A percentile compares a stretch with the other conserved stretches of the same genome.
phyloP scores from a whole-genome alignment of 192 early-diverging fungal species.

The Umbelopsis isabellina region DNA sequence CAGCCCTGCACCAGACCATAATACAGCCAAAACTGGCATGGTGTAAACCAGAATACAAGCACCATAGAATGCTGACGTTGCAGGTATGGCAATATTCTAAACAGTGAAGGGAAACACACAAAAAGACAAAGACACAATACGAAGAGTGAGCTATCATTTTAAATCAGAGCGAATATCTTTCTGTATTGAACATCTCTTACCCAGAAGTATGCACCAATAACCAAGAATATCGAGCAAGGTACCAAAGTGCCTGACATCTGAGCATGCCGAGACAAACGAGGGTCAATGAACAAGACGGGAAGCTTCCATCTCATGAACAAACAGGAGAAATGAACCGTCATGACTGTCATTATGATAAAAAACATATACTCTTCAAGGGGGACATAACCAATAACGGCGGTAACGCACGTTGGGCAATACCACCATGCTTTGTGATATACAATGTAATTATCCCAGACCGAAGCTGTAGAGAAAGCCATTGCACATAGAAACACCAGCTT shows the following conservation, averaged over 20 bases:
- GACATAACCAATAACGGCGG: conserved; percentile 58
- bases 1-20: conserved; percentile 52
- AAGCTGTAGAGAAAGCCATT: conserved; percentile 53
- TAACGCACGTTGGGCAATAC: conserved; percentile 50
- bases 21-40: conserved; percentile 48
- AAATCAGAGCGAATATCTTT: too few species aligned
- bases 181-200: too few species aligned
- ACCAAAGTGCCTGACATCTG: conserved; percentile 25
- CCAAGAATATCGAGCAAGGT: conserved; percentile 28
- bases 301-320: conserved; percentile 42
- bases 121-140: not conserved
- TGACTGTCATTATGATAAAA: conserved; percentile 58
- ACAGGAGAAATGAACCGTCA: conserved; percentile 41
- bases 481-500: conserved; percentile 36
- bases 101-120: not conserved
- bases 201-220: not conserved
- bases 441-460: conserved; percentile 62
- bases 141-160: too few species aligned
- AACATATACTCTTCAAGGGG: conserved; percentile 64
- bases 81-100: conserved; percentile 35
- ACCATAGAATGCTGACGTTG: conserved; percentile 47
- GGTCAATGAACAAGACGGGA: conserved; percentile 34
- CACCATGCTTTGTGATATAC: conserved; percentile 56
- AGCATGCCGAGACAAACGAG: not conserved
- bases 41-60: conserved; percentile 50